Percentiles rank a stretch among this genome's conserved stretches.
Conservation (phyloP, 495 filamentous ascomycete genomes). For the Glarea lozoyensis region DNA sequence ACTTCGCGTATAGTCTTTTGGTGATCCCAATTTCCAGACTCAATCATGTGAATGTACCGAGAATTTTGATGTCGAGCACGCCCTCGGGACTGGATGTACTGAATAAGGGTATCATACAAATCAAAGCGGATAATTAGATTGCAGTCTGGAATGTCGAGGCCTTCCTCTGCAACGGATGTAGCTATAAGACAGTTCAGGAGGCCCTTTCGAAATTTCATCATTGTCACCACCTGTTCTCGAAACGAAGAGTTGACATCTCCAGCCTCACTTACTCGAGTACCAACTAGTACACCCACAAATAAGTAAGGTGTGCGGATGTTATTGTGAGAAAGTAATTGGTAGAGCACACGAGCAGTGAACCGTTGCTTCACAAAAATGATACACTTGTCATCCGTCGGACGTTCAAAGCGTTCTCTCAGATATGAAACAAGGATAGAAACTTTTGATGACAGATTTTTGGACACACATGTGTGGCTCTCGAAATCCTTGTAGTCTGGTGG, state of each 20-base stretch:
- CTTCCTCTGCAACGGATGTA: conserved; percentile 90
- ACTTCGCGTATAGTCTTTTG: conserved; percentile 46
- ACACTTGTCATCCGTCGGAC: conserved; percentile 53
- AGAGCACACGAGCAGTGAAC: conserved; percentile 66
- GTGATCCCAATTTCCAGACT: conserved; percentile 56
- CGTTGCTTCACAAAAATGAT: conserved; percentile 82
- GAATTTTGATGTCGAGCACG: conserved; percentile 71
- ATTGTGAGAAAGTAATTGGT: conserved; percentile 49
- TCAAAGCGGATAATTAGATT: conserved; percentile 86
- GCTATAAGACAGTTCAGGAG: conserved; percentile 84
- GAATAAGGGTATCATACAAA: conserved; percentile 84
- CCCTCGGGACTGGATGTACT: conserved; percentile 94
- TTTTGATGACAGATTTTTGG: conserved; percentile 55
- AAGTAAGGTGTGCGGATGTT: conserved; percentile 49
- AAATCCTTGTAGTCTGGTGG: conserved; percentile 31
- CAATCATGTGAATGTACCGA: conserved; percentile 77
- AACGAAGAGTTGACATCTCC: conserved; percentile 54
- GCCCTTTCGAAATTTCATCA: conserved; percentile 70
- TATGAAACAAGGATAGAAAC: conserved; percentile 51
- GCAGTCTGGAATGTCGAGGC: conserved; percentile 92
- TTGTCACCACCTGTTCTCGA: conserved; percentile 64
- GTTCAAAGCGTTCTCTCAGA: conserved; percentile 49
- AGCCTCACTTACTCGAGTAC: conserved; percentile 13
- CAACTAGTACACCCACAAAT: conserved; percentile 49
- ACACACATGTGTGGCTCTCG: conserved; percentile 15